Evolutionary conservation across 495 filamentous ascomycete genomes (phyloP), one percentile per base, ranked within the genome.

Genomic region (Lophiostoma macrostomum): DNA sequence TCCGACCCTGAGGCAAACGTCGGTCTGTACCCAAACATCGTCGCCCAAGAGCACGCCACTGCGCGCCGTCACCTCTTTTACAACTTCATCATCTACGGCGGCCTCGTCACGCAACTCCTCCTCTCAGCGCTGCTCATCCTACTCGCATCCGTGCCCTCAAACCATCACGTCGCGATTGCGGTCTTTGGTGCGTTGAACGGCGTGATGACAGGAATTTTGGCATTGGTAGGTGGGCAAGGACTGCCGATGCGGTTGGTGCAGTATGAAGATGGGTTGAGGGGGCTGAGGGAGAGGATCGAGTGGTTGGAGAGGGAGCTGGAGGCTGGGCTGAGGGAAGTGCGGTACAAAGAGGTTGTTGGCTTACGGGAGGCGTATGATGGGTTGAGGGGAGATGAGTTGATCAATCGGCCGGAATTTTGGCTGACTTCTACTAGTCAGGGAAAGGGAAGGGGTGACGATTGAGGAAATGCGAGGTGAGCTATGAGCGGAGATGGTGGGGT

Each of bases 291-390:
- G 50, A 43, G 40, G 28, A 25, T 60, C 20, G 56, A 60, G 30
- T 60, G 56, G 56, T 22, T 60, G 56, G 56, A 60, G 37, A 35
- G 44, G 22, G 56, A 60, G 44, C 18, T 60, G 27, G 56, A 60
- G 37, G 50, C 50, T 11, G 56, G 56, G 22, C 40, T 54, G 56
- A 42, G 56, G 42, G 56, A 60, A 44, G 50, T 55, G 31, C 36
- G 50, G 49, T 60, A 60, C 55, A 30, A 34, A 24, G 56, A 60
- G 43, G 56, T 60, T 6, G 50, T 60, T 13, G 56, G 24, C 16
- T 50, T 60, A 50, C 54, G 39, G 43, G 56, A 54, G 36, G 25
- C 24, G 43, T 60, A 60, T 55, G 56, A 60, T 36, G 36, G 18
- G 28, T 36, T 60, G 43, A 54, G 50, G 50, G 50, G 37, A 22